phyloP scores from a whole-genome alignment of 148 eudicot genomes.

The Camellia lanceoleosa region DNA sequence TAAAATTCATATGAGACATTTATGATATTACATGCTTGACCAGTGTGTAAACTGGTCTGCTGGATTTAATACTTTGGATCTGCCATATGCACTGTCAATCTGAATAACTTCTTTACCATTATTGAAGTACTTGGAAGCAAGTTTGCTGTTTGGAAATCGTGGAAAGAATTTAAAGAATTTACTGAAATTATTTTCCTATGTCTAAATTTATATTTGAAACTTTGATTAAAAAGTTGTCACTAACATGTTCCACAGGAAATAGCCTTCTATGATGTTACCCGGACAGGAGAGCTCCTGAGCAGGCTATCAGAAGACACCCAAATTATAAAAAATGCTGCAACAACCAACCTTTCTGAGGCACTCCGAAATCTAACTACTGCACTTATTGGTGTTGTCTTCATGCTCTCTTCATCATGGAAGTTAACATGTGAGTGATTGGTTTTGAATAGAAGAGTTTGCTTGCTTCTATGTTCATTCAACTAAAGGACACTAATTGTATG shows the following conservation, averaged over 20 bases:
- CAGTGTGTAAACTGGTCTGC: background rate
- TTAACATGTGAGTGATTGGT: conserved; percentile 56
- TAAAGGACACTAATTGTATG: background rate
- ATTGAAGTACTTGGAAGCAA: conserved; percentile 1
- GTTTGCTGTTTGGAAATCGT: background rate
- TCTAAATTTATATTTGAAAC: background rate
- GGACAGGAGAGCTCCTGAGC: conserved; percentile 88
- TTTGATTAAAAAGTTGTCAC: conserved; percentile 2
- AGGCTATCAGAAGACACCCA: conserved; percentile 93
- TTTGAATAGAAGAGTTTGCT: background rate
- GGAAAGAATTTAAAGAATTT: background rate
- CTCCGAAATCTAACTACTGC: conserved; percentile 67
- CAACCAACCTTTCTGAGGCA: conserved; percentile 87
- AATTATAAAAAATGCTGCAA: conserved; percentile 88
- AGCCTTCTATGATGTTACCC: conserved; percentile 84
- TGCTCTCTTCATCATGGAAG: conserved; percentile 88
- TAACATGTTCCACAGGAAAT: conserved; percentile 52
- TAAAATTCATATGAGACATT: background rate
- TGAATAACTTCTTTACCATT: background rate
- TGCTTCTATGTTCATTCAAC: background rate
- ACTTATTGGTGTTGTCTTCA: conserved; percentile 78
- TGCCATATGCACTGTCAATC: conserved; percentile 5
- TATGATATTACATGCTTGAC: background rate
- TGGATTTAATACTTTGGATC: background rate
- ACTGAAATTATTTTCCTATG: background rate